Evolutionary conservation across 2,329 filamentous ascomycete species (phyloP), one percentile per base, ranked within the genome.

Genomic region (Fusarium multiceps): DNA sequence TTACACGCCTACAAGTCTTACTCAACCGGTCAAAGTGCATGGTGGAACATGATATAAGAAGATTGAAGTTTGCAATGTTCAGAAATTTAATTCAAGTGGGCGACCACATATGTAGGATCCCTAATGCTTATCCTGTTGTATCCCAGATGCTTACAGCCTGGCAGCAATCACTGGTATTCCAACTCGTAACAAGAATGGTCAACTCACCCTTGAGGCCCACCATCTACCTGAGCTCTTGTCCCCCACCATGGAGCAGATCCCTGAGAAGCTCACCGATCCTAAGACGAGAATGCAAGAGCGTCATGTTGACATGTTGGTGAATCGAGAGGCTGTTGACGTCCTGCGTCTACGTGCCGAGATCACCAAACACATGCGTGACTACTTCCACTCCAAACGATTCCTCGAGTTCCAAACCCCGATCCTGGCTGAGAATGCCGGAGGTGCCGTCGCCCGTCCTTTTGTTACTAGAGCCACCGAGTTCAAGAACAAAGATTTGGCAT

Each of bases 371-470:
- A 85, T 98, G 69, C 89, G 93, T 37, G 86, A 88, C 54, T 93
- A 92, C 77, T 88, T 98, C 58, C 84, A 93, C 63, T 84, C 88
- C 11, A 85, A 87, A 47, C 86, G 87, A 8, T 98, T 98, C 76
- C 83, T 94, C 56, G 94, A 98, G 80, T 94, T 98, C 48, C 92
- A 92, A 73, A 99, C 96, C 0, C 96, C 96, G 1, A 93, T 98
- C 60, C 85, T 99, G 55, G 90, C 92, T 10, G 89, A 91, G 48
- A 87, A 90, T 51, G 94, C 94, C 3, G 92, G 94, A n/a, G 96
- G 96, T 42, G 96, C 96, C 7, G 86, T 90, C 41, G 96, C 96
- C 3, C 90, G 93, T 50, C 93, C 96, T 0, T 99, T 99, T 78
- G 85, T 90, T 71, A 98, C 94, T 0, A 82, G 84, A 46, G 90